Conservation (phyloP, 345 rosid genomes). For the Ceriops tagal region DNA sequence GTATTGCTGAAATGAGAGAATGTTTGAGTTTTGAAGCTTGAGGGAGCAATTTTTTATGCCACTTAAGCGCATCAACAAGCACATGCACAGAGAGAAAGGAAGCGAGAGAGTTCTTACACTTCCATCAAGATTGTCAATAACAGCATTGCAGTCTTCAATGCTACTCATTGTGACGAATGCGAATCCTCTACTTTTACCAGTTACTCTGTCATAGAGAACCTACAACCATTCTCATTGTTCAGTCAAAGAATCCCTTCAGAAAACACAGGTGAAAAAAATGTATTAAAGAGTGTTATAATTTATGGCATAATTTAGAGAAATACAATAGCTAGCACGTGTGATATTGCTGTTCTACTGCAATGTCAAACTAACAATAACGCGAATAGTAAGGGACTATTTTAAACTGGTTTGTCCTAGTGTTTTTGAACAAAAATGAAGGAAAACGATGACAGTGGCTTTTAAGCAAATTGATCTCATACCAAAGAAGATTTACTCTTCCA, state of each 20-base stretch:
- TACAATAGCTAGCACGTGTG: not conserved
- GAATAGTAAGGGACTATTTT: not conserved
- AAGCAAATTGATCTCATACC: no score
- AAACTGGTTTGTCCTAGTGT: no score
- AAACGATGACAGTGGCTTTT: no score
- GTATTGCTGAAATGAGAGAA: constrained; percentile 47
- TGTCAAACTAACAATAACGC: not conserved
- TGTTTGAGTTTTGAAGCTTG: not conserved
- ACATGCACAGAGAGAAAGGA: not conserved
- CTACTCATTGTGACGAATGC: constrained; percentile 92
- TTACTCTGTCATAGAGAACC: constrained; percentile 79
- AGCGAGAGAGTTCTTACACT: constrained; percentile 46
- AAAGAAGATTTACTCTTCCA: no score
- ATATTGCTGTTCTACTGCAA: not conserved
- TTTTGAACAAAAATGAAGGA: no score
- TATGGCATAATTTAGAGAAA: no score
- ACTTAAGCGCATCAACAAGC: not conserved
- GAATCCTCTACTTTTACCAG: constrained; percentile 85
- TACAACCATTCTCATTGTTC: constrained; percentile 23
- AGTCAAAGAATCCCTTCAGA: not conserved
- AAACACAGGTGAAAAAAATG: not conserved
- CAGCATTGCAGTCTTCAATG: constrained; percentile 64
- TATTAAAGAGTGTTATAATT: no score
- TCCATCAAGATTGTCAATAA: constrained; percentile 82
- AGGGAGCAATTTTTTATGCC: not conserved